Percentiles rank a stretch among this genome's conserved stretches.
Evolutionary conservation across 75 land plant species (phyloP).

Genomic region (Cupressus sempervirens): DNA sequence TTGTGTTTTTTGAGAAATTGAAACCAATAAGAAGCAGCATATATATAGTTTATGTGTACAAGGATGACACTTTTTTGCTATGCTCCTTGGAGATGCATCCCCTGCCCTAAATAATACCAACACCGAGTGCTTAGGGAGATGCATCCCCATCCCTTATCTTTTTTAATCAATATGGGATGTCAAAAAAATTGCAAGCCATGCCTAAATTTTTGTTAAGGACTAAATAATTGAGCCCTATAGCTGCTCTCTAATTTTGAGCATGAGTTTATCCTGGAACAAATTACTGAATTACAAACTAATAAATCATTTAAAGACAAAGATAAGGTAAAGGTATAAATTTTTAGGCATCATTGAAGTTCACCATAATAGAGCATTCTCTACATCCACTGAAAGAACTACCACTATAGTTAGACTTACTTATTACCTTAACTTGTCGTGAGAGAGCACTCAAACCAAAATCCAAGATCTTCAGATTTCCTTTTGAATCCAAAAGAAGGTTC

Average conservation of each 20-base stretch:
- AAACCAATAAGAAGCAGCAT: neutral
- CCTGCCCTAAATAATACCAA: too few relatives aligned
- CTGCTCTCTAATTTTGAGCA: neutral
- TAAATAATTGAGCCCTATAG: neutral
- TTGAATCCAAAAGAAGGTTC: constrained; percentile 59
- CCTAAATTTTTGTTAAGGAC: neutral
- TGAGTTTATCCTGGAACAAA: neutral
- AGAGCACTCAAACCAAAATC: constrained; percentile 81
- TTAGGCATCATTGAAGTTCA: neutral
- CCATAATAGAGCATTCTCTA: neutral
- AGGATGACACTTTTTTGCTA: neutral
- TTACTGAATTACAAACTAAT: neutral
- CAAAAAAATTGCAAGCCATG: too few relatives aligned
- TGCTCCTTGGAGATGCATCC: too few relatives aligned
- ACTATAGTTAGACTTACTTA: neutral
- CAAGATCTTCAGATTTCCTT: constrained; percentile 60
- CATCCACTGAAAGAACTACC: neutral
- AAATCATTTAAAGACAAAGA: neutral
- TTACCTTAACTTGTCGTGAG: constrained; percentile 56
- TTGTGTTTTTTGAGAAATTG: neutral
- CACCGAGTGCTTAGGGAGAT: too few relatives aligned
- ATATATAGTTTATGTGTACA: neutral
- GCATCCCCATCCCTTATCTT: too few relatives aligned
- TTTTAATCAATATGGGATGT: too few relatives aligned
- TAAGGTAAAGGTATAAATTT: neutral